These are phyloP conservation scores for Leucosporidium scottii DNA, from an alignment of 768 basidiomycete genomes.

Conservation along the genomic window DNA sequence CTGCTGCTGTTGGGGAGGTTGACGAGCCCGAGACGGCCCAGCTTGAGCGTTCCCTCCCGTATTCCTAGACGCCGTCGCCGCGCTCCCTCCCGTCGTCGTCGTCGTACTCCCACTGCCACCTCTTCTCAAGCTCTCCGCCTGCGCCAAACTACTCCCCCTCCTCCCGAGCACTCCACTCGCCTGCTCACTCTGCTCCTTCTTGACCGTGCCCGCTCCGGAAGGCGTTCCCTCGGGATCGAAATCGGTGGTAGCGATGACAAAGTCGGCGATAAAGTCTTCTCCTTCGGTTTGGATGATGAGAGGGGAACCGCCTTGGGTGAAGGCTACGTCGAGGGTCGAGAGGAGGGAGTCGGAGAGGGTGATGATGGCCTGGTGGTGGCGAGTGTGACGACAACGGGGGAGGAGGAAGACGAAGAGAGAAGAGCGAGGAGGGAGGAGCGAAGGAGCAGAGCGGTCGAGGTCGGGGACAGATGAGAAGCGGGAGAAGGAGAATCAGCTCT, in stretches of 20 bases:
- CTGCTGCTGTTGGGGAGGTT: neutral
- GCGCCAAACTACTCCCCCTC: too few species aligned
- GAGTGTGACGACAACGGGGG: constrained; percentile 1
- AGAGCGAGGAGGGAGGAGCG: constrained; percentile 2
- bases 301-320: constrained; percentile 21
- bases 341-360: constrained; percentile 11
- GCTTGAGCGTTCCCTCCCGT: neutral
- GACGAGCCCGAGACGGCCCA: neutral
- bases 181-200: constrained; percentile 3
- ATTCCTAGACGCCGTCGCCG: neutral
- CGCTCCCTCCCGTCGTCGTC: neutral
- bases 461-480: neutral
- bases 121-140: constrained; percentile 2
- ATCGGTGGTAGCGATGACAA: constrained; percentile 27
- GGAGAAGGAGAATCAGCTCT: neutral
- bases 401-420: constrained; percentile 4
- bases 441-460: neutral
- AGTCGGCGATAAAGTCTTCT: constrained; percentile 10
- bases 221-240: constrained; percentile 12
- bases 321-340: constrained; percentile 16
- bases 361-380: constrained; percentile 28
- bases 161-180: too few species aligned
- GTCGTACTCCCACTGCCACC: neutral
- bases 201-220: neutral
- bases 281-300: constrained; percentile 9